phyloP scores from a whole-genome alignment of 2,329 filamentous ascomycete species.

The Penicillium corylophilum region DNA sequence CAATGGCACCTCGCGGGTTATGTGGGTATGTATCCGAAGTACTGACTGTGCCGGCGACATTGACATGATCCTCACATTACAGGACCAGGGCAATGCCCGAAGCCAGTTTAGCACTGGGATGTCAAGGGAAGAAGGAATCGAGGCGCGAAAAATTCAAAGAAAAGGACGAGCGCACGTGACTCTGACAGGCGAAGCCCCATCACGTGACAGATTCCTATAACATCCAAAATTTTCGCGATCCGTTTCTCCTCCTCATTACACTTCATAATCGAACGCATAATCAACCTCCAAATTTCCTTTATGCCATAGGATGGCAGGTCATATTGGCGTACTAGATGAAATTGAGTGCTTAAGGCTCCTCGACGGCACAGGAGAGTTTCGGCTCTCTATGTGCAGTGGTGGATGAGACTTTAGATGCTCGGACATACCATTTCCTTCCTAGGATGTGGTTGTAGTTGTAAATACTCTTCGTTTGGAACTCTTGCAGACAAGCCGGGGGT shows the following conservation, averaged over 20 bases:
- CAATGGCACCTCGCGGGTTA: conserved; percentile 26
- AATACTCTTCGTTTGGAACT: background rate
- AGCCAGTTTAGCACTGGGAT: background rate
- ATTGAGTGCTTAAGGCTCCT: conserved; percentile 33
- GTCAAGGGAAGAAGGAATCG: background rate
- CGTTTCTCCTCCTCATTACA: conserved; percentile 36
- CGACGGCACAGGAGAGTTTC: conserved; percentile 31
- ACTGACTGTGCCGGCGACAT: background rate
- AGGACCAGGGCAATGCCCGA: conserved; percentile 4
- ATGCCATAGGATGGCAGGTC: conserved; percentile 47
- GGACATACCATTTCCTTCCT: conserved; percentile 30
- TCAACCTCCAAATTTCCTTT: conserved; percentile 47
- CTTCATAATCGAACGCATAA: conserved; percentile 48
- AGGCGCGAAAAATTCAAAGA: conserved; percentile 1
- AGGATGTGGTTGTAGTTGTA: background rate
- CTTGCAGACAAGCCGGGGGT: background rate
- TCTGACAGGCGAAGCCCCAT: background rate
- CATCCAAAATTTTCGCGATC: conserved; percentile 11
- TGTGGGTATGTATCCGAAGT: conserved; percentile 16
- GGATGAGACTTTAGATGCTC: conserved; percentile 41
- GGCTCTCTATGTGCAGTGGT: conserved; percentile 31
- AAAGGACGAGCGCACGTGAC: conserved; percentile 17
- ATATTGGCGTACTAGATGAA: conserved; percentile 51
- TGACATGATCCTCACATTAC: conserved; percentile 15
- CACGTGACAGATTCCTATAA: conserved; percentile 18